A percentile compares a stretch with the other conserved stretches of the same genome.
Evolutionary conservation across 176 grass and related monocot genomes (phyloP).

Genomic region (Poa annua): DNA sequence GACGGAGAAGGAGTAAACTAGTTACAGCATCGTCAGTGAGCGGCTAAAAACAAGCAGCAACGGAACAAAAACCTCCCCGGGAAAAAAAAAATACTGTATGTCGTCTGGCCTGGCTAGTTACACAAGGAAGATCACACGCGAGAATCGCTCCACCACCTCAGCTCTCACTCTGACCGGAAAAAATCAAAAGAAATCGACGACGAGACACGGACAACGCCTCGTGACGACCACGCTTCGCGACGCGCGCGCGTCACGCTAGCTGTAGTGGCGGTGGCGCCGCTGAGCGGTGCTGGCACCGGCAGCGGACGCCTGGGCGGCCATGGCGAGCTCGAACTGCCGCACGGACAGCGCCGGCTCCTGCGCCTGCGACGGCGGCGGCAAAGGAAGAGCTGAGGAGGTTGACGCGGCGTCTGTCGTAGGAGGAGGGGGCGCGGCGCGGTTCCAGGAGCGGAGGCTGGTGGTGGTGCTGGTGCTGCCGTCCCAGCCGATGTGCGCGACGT

Average conservation of each 20-base stretch:
- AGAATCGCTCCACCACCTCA: neutral
- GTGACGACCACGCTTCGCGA: slow-evolving; percentile 42
- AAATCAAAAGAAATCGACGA: neutral
- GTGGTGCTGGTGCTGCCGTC: slow-evolving; percentile 71
- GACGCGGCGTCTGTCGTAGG: neutral
- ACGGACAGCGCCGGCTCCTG: slow-evolving; percentile 32
- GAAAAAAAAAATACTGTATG: slow-evolving; percentile 5
- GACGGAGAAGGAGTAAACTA: neutral
- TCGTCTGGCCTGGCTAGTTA: slow-evolving; percentile 36
- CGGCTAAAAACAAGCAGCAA: slow-evolving; percentile 40
- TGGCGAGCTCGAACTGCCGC: slow-evolving; percentile 80
- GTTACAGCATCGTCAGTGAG: neutral
- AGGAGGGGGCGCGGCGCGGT: slow-evolving; percentile 46
- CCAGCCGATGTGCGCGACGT: slow-evolving; percentile 87
- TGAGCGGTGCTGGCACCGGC: too few relatives aligned
- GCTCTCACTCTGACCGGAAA: slow-evolving; percentile 12
- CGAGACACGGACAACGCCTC: slow-evolving; percentile 43
- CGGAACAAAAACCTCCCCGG: slow-evolving; percentile 30
- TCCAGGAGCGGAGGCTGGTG: slow-evolving; percentile 56
- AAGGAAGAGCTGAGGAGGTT: neutral
- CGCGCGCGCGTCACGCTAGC: slow-evolving; percentile 24
- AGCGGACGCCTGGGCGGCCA: slow-evolving; percentile 54
- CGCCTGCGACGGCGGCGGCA: slow-evolving; percentile 4
- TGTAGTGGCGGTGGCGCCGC: slow-evolving; percentile 33
- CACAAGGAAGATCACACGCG: slow-evolving; percentile 24